Conservation (phyloP, 495 filamentous ascomycete genomes). For the Hypoxylon cercidicola region DNA sequence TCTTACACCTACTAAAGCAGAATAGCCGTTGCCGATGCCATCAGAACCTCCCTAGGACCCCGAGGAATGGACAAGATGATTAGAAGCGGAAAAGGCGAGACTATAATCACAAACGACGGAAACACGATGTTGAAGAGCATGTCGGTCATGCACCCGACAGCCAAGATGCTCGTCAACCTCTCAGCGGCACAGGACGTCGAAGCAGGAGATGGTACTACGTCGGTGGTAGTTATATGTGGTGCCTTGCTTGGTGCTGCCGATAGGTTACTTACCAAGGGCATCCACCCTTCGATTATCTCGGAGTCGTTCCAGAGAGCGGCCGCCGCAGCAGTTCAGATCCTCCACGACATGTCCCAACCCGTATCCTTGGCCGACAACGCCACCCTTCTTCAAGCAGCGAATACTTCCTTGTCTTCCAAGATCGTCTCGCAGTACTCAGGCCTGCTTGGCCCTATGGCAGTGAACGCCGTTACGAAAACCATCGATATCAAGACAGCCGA, state of each 20-base stretch:
- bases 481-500: conserved; percentile 95
- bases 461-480: conserved; percentile 93
- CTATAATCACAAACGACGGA: conserved; percentile 98
- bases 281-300: conserved; percentile 97
- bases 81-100: conserved; percentile 93
- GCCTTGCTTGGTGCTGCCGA: conserved; percentile 94
- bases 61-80: conserved; percentile 99
- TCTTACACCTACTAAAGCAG: conserved; percentile 27
- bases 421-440: conserved; percentile 97
- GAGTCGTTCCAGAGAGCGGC: conserved; percentile 97
- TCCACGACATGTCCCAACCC: conserved; percentile 95
- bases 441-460: conserved; percentile 93
- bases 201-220: conserved; percentile 97
- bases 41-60: conserved; percentile 76
- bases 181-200: conserved; percentile 98
- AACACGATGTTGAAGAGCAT: conserved; percentile 99
- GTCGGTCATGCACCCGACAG: conserved; percentile 98
- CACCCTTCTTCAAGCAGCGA: conserved; percentile 93
- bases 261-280: conserved; percentile 85
- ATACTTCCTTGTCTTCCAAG: conserved; percentile 97
- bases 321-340: conserved; percentile 83
- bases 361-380: conserved; percentile 88
- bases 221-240: conserved; percentile 96
- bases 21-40: conserved; percentile 93
- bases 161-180: conserved; percentile 98